Evolutionary conservation across 805 yeast genomes (phyloP), one percentile per base, ranked within the genome.

Genomic region (Yarrowia sp.): DNA sequence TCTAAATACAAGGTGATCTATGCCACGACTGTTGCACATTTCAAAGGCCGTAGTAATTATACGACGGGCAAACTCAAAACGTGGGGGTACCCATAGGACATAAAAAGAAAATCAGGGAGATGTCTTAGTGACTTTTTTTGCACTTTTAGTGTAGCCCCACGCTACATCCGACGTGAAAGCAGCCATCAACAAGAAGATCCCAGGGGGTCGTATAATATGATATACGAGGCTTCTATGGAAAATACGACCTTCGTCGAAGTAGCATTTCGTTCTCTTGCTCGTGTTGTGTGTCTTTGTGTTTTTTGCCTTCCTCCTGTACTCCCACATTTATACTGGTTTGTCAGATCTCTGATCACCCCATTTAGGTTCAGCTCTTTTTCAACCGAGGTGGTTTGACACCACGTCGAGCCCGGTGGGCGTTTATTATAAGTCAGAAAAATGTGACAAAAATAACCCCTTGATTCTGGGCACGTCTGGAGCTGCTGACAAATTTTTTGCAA

Each of bases 41-140:
- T 35, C 56, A 50, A 50, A 50, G 56, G 26, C 56, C 56, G 56
- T 7, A 9, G 5, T 22, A 41, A 50, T 16, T 9, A 50, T 35
- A 50, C 42, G 56, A 50, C 35, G 56, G 55, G 19, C 55, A n/a
- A 49, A 49, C 55, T 32, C 55, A 49, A 49, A 49, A 32, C 40
- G 55, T 49, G 55, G 55, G 55, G 55, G 55, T 49, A 49, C 55
- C 32, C 32, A 26, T 26, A 26, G 32, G 32, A 26, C 32, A 26
- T 26, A 26, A 26, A 26, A 26, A 26, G 32, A 26, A 26, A 26
- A 26, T 26, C 32, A 26, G 32, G 32, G 32, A 5, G 32, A 26
- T 26, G 32, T 26, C 32, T 26, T 26, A 26, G 32, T 26, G 32
- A 26, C 32, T 26, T 26, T 26, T 19, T 26, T 26, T 26, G 32